Evolutionary conservation across 163 green algal genomes (phyloP), one percentile per base, ranked within the genome.

Genomic region (Chlamydomonas reinhardtii): DNA sequence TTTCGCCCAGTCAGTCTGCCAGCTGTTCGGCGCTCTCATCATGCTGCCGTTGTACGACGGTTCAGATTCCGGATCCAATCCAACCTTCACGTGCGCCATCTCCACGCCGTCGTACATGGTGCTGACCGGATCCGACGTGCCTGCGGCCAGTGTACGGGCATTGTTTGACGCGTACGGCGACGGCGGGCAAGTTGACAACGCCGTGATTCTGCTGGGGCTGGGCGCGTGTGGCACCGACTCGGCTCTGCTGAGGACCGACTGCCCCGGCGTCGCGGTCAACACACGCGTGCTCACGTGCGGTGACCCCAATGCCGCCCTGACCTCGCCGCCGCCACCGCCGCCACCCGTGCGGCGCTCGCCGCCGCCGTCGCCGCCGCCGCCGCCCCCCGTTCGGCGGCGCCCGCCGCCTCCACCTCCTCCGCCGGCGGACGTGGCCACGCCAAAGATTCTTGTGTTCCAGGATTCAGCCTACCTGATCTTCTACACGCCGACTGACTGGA

Each of bases 381-480:
- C 65, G 37, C 76, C 65, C 29, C 32, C 14, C 52, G 34, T 37
- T 2, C 52, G 52, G 52, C 73, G 52, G 20, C 73, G n/a, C 27
- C n/a, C 39, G 37, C n/a, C 65, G 20, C 39, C 39, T 1, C 39
- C 64, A 9, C 31, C 76, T 15, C 76, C 35, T 8, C 65, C 76
- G 65, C 39, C 76, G 24, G 48, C 48, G 1, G 48, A 56, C 1
- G 48, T 56, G 48, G 59, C 59, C 20, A 65, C 59, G 4, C 22
- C 59, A 0, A 27, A 65, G 24, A 65, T 27, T 9, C 59, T 65
- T 22, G 59, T 86, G 5, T 15, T 68, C 9, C 32, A 16, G 8
- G 71, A 35, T 29, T 32, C 25, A 56, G 80, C 70, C 34, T 86
- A 80, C 80, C 70, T 86, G 15, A 37, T 86, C 5, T 86, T 73